A percentile compares a stretch with the other conserved stretches of the same genome.
Evolutionary conservation across 805 yeast genomes (phyloP).

Genomic region (Priceomyces haplophilus): DNA sequence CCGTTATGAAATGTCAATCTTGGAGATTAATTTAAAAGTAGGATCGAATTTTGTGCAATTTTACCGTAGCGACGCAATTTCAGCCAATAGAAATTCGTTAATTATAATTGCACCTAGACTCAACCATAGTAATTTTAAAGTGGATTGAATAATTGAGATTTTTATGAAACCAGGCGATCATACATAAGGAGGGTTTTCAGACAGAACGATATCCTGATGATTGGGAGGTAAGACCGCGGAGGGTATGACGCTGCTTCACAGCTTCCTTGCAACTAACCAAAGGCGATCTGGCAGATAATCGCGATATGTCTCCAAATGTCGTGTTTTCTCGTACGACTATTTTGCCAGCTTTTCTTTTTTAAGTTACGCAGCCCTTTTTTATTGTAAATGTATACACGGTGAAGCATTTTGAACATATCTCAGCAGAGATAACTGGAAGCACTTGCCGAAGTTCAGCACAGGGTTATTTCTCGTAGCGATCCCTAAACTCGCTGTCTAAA

Average conservation of each 20-base stretch:
- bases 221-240: too few species aligned
- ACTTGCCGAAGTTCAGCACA: not conserved
- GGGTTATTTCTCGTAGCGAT: not conserved
- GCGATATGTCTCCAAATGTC: not conserved
- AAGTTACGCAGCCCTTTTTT: conserved; percentile 2
- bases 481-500: not conserved
- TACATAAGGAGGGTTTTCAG: too few species aligned
- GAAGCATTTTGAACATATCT: not conserved
- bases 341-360: not conserved
- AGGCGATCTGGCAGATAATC: not conserved
- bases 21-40: not conserved
- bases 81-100: conserved; percentile 6
- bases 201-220: too few species aligned
- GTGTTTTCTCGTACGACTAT: not conserved
- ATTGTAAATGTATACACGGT: not conserved
- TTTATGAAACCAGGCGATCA: too few species aligned
- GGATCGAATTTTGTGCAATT: conserved; percentile 6
- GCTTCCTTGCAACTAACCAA: too few species aligned
- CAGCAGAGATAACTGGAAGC: not conserved
- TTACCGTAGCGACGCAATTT: not conserved
- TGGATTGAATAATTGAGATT: too few species aligned
- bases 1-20: not conserved
- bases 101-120: conserved; percentile 5
- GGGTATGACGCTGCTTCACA: too few species aligned
- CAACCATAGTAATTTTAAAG: too few species aligned